These are phyloP conservation scores for Tardiomyces depauwii DNA, from an alignment of 1,139 yeast genomes.

Conservation along the genomic window DNA sequence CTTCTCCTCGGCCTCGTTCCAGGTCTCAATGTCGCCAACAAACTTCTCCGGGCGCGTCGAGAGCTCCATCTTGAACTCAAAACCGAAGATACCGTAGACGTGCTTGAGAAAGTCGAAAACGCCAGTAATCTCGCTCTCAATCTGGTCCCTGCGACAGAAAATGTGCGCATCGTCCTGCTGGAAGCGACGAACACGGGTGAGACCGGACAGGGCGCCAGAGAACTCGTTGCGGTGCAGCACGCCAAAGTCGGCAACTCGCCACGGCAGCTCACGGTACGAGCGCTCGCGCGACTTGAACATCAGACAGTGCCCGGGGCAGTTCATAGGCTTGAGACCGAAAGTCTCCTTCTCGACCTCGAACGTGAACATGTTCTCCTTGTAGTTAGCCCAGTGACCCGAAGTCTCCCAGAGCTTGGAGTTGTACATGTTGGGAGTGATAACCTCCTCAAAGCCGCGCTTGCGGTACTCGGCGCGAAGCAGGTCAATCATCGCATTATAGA, in stretches of 20 bases:
- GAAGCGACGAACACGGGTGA: constrained; percentile 90
- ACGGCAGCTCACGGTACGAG: constrained; percentile 82
- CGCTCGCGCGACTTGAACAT: constrained; percentile 74
- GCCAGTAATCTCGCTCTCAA: constrained; percentile 62
- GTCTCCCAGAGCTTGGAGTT: constrained; percentile 94
- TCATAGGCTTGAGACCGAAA: constrained; percentile 88
- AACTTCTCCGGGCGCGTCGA: constrained; percentile 85
- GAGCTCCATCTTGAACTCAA: constrained; percentile 59
- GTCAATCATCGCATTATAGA: constrained; percentile 74
- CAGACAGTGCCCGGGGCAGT: constrained; percentile 96
- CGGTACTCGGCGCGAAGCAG: constrained; percentile 73
- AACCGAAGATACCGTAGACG: constrained; percentile 71
- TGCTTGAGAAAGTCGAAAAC: constrained; percentile 68
- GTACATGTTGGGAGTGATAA: constrained; percentile 96
- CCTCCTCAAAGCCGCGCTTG: constrained; percentile 92
- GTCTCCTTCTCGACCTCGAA: constrained; percentile 88
- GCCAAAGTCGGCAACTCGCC: constrained; percentile 84
- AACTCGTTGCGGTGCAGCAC: constrained; percentile 93
- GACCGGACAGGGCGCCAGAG: constrained; percentile 87
- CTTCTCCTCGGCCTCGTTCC: constrained; percentile 78
- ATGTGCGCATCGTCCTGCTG: constrained; percentile 99
- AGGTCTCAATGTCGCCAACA: constrained; percentile 71
- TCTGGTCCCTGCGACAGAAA: constrained; percentile 77
- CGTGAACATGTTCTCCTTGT: constrained; percentile 94
- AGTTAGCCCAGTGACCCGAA: constrained; percentile 97